Evolutionary conservation across 768 basidiomycete species (phyloP), one percentile per base, ranked within the genome.

Genomic region (Xerocomus potaroensis): DNA sequence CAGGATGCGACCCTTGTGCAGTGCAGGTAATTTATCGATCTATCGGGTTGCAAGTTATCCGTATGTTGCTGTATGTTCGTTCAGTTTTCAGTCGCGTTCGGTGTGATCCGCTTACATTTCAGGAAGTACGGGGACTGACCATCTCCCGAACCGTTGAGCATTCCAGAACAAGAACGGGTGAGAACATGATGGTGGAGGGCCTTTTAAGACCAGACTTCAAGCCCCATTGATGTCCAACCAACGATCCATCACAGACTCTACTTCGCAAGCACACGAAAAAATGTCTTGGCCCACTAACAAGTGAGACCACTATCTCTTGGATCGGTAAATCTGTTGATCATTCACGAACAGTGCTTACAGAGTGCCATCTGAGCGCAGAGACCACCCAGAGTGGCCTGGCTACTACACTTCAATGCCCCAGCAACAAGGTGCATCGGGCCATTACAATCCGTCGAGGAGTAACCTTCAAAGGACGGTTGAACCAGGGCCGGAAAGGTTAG

Each of bases 41-140:
- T 29, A 21, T 37, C 31, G 18, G 12, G 1, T 3, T 35, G 36
- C 33, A 31, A 40, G 8, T 19, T 26, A 40, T 32, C 39, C 32
- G 30, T 21, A 12, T 21, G 24, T 45, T 62, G 53, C 58, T 62
- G 58, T 60, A 62, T 52, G 14, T 5, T 31, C 19, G 10, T 9
- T n/a, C 18, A n/a, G 1, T 22, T 18, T 24, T 19, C 38, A 29
- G 22, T 4, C 18, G 16, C 8, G 19, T 45, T 37, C 39, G 24
- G 37, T 24, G 26, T 42, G 42, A 49, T 54, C 59, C 45, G 49
- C 29, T 18, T 19, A 19, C 3, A 16, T 11, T 45, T 26, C 44
- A 22, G 21, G 36, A 37, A 39, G 43, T 14, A 3, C n/a, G 32
- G 49, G 50, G 10, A 32, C 49, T 10, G 21, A 47, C 22, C 24